Conservation (phyloP, 345 rosid genomes). For the Populus alba region DNA sequence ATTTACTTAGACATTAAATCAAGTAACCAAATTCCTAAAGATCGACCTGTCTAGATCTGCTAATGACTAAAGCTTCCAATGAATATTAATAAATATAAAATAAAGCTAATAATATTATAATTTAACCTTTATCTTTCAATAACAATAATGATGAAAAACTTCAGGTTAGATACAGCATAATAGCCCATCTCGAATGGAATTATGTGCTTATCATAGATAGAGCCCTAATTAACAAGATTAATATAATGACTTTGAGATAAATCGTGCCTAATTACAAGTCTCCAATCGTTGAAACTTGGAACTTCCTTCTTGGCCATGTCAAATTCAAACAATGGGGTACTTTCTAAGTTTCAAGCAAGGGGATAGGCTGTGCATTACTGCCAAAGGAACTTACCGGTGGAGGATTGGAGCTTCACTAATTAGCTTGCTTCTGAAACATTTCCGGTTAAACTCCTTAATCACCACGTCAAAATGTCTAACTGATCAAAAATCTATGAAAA, state of each 20-base stretch:
- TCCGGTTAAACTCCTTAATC: not conserved
- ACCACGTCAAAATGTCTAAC: not conserved
- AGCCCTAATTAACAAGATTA: not conserved
- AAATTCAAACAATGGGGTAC: not conserved
- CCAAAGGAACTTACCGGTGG: not conserved
- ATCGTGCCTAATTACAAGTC: not conserved
- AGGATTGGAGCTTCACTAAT: not conserved
- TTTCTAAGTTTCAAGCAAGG: no score
- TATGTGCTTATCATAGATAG: slow-evolving; percentile 21
- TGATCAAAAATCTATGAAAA: not conserved
- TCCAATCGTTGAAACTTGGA: not conserved
- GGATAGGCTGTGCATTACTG: not conserved
- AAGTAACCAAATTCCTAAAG: no score
- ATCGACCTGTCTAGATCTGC: no score
- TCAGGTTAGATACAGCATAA: slow-evolving; percentile 20
- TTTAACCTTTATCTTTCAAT: slow-evolving; percentile 24
- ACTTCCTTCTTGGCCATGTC: not conserved
- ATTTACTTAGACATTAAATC: no score
- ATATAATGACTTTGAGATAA: not conserved
- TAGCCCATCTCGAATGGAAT: slow-evolving; percentile 20
- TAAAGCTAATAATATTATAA: slow-evolving; percentile 12
- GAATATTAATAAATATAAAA: no score
- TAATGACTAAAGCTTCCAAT: no score
- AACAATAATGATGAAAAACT: slow-evolving; percentile 23
- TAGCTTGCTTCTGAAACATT: not conserved